A percentile compares a stretch with the other conserved stretches of the same genome.
Conservation (phyloP, 78 protist genomes). For the Dictyostelium capitatum region DNA sequence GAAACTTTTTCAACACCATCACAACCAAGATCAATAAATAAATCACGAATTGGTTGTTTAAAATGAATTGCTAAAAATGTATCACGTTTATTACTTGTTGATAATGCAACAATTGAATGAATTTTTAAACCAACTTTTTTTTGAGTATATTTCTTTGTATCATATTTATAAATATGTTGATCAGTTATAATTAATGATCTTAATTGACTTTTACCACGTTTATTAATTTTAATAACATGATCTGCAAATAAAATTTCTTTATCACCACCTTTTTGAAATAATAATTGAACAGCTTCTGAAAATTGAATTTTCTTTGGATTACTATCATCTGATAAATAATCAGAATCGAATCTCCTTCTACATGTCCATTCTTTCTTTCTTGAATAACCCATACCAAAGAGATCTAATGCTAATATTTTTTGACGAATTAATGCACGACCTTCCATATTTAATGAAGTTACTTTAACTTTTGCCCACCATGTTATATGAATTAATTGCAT, state of each 20-base stretch:
- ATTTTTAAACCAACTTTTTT: constrained; percentile 70
- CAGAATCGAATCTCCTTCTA: constrained; percentile 63
- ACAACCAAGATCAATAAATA: constrained; percentile 75
- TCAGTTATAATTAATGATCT: constrained; percentile 84
- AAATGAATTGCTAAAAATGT: constrained; percentile 74
- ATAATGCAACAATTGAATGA: constrained; percentile 29
- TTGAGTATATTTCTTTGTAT: constrained; percentile 85
- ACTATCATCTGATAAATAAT: constrained; percentile 54
- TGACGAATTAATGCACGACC: constrained; percentile 54
- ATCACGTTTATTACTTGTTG: constrained; percentile 39
- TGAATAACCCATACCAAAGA: constrained; percentile 51
- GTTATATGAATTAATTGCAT: constrained; percentile 7
- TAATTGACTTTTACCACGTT: constrained; percentile 73
- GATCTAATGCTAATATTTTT: constrained; percentile 66
- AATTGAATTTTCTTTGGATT: constrained; percentile 79
- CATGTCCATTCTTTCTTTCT: constrained; percentile 62
- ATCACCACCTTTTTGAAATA: constrained; percentile 69
- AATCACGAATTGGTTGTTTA: constrained; percentile 55
- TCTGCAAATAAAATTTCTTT: constrained; percentile 83
- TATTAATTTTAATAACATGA: constrained; percentile 83
- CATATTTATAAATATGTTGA: constrained; percentile 81
- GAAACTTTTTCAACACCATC: constrained; percentile 66
- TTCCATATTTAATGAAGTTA: constrained; percentile 28
- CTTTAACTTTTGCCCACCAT: constrained; percentile 81
- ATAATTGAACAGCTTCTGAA: constrained; percentile 36